Base-by-base conservation (phyloP, 805 yeast species). In the Saccharomycopsis babjevae region DNA sequence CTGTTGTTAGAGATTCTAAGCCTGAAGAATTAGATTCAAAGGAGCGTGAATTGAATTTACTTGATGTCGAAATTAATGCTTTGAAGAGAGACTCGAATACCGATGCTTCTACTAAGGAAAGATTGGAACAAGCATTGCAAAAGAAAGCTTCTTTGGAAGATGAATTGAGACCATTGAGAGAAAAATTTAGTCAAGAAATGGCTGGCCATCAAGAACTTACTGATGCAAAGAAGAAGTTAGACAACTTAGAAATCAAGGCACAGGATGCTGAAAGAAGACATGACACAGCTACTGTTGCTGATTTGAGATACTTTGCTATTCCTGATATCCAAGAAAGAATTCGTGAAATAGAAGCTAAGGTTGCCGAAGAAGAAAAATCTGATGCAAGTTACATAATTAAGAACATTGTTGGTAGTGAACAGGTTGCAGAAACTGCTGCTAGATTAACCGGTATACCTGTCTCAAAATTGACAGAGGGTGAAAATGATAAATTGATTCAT, bases 361-460 rank as follows among this genome's bases (percentile, higher is more conserved):
- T 86, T 46, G 88, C 88, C 42, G 91, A 87, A 68, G 96, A 89
- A 70, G 89, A 83, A 67, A 77, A 80, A 58, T 81, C 82, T 7
- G 83, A 82, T 34, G 71, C 82, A 36, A 84, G 83, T 57, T 76
- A 86, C 11, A 77, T 93, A 82, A 82, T 91, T 61, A 89, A 83
- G 69, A 96, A 93, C 70, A 94, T 90, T 57, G 99, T 94, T 60
- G 94, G 93, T 59, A 77, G 91, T 34, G 97, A 91, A 62, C 89
- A 89, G 61, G 92, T 92, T 68, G 89, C 97, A n/a, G 97, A 92
- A 74, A 92, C 97, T 32, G 97, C 97, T 25, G 97, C 97, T 1
- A 83, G 96, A 72, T 79, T 96, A 68, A 93, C 99, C 1, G 98
- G 98, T 72, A 93, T 94, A 63, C 99, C 99, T 15, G 98, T 93